A percentile compares a stretch with the other conserved stretches of the same genome.
Conservation (phyloP, 306 rosid genomes). For the Vigna nakashimae region DNA sequence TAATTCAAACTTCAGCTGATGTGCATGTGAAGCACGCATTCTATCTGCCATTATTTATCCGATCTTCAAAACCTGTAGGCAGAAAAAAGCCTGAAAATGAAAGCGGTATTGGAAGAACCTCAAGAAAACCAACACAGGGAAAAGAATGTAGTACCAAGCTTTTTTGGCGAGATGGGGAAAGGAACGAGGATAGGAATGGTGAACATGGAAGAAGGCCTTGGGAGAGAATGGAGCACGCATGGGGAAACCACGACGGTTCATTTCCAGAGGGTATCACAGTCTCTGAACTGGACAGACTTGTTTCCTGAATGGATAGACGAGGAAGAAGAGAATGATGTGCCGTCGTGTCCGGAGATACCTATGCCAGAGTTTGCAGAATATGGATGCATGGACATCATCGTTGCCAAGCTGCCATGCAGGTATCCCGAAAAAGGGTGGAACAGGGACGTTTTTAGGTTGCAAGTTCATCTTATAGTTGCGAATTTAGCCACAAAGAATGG, state of each 20-base stretch:
- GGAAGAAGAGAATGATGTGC: conserved; percentile 77
- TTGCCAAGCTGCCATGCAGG: conserved; percentile 77
- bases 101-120: conserved; percentile 63
- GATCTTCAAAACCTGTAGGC: conserved; percentile 40
- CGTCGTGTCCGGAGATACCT: conserved; percentile 77
- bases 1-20: background rate
- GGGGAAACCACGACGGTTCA: conserved; percentile 43
- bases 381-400: conserved; percentile 61
- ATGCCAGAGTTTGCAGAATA: conserved; percentile 64
- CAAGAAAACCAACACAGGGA: conserved; percentile 13
- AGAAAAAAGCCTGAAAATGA: conserved; percentile 53
- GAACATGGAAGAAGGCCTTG: conserved; percentile 63
- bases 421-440: conserved; percentile 64
- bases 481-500: conserved; percentile 68
- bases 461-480: conserved; percentile 73
- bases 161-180: conserved; percentile 51
- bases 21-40: background rate
- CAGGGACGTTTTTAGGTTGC: conserved; percentile 72
- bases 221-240: conserved; percentile 53
- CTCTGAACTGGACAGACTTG: conserved; percentile 76
- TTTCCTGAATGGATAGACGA: conserved; percentile 92
- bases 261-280: conserved; percentile 62
- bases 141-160: conserved; percentile 60
- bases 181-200: conserved; percentile 76
- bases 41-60: background rate